phyloP scores from a whole-genome alignment of 1,284 basidiomycete species.

The Xerocomus minutiporus region DNA sequence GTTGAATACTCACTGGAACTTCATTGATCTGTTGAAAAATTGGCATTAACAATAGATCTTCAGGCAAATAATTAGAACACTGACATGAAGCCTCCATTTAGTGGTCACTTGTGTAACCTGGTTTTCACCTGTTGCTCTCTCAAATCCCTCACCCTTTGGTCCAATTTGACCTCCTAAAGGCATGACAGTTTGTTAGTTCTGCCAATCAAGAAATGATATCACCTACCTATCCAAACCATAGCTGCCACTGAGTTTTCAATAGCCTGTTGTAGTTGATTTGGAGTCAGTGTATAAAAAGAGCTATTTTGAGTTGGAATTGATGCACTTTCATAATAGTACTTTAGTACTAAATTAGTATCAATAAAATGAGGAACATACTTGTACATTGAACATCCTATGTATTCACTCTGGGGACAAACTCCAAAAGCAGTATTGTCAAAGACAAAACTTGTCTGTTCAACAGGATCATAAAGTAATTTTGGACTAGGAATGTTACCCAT shows the following conservation, averaged over 20 bases:
- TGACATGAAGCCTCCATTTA: conserved; percentile 16
- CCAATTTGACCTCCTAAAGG: conserved; percentile 2
- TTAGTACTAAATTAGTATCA: not conserved
- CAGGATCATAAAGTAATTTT: not conserved
- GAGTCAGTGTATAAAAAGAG: not conserved
- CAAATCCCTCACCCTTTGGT: conserved; percentile 7
- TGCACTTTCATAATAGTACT: not conserved
- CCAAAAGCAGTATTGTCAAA: not conserved
- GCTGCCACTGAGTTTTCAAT: not conserved
- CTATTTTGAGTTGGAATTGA: not conserved
- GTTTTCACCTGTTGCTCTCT: not conserved
- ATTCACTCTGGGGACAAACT: conserved; percentile 1
- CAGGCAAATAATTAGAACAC: not conserved
- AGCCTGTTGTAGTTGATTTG: not conserved
- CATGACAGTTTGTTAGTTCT: not conserved
- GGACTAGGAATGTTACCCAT: not conserved
- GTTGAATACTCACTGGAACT: conserved; percentile 3
- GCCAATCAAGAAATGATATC: not conserved
- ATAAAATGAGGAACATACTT: not conserved
- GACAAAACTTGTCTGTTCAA: not conserved
- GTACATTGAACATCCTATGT: not conserved
- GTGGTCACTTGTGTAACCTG: conserved; percentile 2
- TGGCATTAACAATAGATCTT: not conserved
- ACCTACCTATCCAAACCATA: conserved; percentile 7
- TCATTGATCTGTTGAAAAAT: conserved; percentile 4